Base-by-base conservation (phyloP, 371 early-diverging fungal genomes). In the Rhizoclosmatium hyalinum region DNA sequence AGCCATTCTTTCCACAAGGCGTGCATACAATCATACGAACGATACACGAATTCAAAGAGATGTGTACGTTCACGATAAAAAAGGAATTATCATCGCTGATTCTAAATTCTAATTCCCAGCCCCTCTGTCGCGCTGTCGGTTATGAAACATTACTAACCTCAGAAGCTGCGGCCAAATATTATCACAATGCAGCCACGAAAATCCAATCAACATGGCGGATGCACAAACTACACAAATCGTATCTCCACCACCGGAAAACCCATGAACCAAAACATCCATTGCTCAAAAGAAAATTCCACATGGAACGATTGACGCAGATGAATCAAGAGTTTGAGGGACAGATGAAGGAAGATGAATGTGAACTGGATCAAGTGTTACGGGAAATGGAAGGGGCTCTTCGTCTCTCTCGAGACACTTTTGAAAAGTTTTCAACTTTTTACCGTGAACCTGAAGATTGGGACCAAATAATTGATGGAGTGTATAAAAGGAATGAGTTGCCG, bases 131-230 rank as follows among this genome's bases (percentile, higher is more conserved):
- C 4, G n/a, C 58, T 8, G 24, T 5, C 8, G 60, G 43, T 21
- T 70, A 70, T 43, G 43, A 70, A 44, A 70, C 39, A 10, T 56
- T 70, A 8, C 17, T 42, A 17, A 70, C 70, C 10, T 58, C 39
- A 17, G 70, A 70, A 2, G 70, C 70, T 14, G 60, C 56, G 10
- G 8, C 14, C 5, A 43, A 39, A 17, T 70, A 58, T 44, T 58
- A 57, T 42, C 21, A 44, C 2, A 43, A 70, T 44, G 70, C 70
- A 2, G 70, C 70, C 8, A 17, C 3, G 21, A n/a, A n/a, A 41
- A 70, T 70, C 21, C 70, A 70, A 47, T 56, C 70, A 5, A 19
- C 24, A 12, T 70, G 70, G 70, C n/a, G 70, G 19, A 58, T 56
- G 56, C 57, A 41, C 17, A 56, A 42, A 8, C 57, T 56, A 42